phyloP scores from a whole-genome alignment of 2,329 filamentous ascomycete species.

The Alternaria metachromatica region DNA sequence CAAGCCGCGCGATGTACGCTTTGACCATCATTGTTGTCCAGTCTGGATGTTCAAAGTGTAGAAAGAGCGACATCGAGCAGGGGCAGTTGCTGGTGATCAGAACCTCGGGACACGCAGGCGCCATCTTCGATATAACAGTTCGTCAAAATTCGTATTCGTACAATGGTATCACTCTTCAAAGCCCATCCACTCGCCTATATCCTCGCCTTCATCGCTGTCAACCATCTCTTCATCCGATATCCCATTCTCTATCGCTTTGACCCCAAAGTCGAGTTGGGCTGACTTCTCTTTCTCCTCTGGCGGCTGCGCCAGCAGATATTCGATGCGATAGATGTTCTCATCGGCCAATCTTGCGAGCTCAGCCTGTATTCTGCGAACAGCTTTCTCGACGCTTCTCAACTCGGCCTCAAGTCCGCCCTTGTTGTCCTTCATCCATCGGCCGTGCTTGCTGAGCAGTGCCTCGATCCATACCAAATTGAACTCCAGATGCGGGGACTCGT shows the following conservation, averaged over 20 bases:
- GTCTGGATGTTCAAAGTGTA: rapidly evolving
- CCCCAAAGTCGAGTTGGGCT: conserved; percentile 39
- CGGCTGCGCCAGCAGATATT: conserved; percentile 73
- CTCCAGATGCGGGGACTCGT: conserved; percentile 91
- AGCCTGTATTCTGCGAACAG: conserved; percentile 78
- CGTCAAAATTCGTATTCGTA: conserved; percentile 14
- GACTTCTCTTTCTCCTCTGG: conserved; percentile 34
- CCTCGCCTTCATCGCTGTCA: conserved; percentile 35
- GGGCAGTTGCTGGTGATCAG: too few relatives aligned
- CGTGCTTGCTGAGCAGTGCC: conserved; percentile 79
- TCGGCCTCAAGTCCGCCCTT: conserved; percentile 82
- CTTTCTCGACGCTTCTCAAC: conserved; percentile 80
- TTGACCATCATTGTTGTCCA: not conserved
- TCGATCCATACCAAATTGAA: conserved; percentile 95
- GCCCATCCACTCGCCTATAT: conserved; percentile 61
- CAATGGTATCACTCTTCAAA: conserved; percentile 49
- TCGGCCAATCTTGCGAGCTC: conserved; percentile 85
- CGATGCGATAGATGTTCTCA: conserved; percentile 86
- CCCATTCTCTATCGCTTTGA: conserved; percentile 39
- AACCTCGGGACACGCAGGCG: too few relatives aligned
- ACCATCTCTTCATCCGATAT: conserved; percentile 46
- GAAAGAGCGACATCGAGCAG: not conserved
- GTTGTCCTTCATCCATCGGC: conserved; percentile 82
- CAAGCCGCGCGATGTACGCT: not conserved
- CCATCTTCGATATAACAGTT: not conserved